Base-by-base conservation (phyloP, 306 rosid genomes). In the Vigna hirtella region DNA sequence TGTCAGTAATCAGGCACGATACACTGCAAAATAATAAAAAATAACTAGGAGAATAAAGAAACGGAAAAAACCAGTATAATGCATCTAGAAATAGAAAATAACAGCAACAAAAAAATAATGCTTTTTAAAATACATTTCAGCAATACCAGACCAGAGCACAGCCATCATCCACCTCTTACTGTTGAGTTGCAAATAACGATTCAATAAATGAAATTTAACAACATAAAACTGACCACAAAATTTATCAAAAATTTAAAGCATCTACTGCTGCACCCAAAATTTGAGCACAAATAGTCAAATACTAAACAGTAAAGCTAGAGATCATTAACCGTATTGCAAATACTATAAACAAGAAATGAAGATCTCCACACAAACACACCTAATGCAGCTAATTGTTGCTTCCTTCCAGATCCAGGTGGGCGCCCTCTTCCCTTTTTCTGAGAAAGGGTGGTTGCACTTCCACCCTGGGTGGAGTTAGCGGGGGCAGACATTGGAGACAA, bases 331-430 rank as follows among this genome's bases (percentile, higher is more conserved):
- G 9, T 42, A 42, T 42, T 42, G 13, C 47, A 42, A 9, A 9
- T 42, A 42, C 47, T 1, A 68, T 67, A 20, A 73, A 58, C 61
- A 72, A 57, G 13, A 72, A 64, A 42, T 5, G 62, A 71, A 9
- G 68, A 73, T 26, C 56, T 66, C 0, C 14, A 63, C 7, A 68
- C 67, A 77, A 79, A 50, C 48, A 79, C 84, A 93, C 98, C 99
- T 78, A 96, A 88, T 53, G 77, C 18, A n/a, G 98, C 93, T 64
- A 95, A 82, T 59, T 88, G 93, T 78, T 95, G 98, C 78, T 93
- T 95, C 90, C 98, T 89, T 71, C 99, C 98, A 77, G 85, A 83
- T 74, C 98, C 98, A 42, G 89, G 99, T 0, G 98, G 98, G 51
- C 99, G 91, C 45, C 98, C 98, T 79, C 97, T 81, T 16, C 80